phyloP scores from a whole-genome alignment of 805 yeast species.

The Zygosaccharomyces siamensis region DNA sequence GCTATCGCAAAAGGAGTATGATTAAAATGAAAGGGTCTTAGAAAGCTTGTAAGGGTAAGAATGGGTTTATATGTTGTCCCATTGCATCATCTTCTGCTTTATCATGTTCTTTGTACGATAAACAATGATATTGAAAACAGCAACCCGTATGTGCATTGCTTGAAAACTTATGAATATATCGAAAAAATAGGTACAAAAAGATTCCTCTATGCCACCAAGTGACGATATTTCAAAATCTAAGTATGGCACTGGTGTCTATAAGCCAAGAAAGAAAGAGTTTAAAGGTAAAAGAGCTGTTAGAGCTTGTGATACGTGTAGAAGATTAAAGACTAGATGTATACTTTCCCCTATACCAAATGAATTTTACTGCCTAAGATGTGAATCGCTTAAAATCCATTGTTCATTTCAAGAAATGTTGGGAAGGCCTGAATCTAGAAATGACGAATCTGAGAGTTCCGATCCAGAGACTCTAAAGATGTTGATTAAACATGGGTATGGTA shows the following conservation, averaged over 20 bases:
- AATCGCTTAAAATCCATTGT: conserved; percentile 48
- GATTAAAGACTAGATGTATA: conserved; percentile 58
- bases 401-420: conserved; percentile 39
- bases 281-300: conserved; percentile 38
- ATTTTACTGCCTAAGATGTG: conserved; percentile 54
- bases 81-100: too few species aligned
- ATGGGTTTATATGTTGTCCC: too few species aligned
- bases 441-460: conserved; percentile 5
- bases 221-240: conserved; percentile 5
- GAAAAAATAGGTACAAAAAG: not conserved
- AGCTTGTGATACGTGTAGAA: conserved; percentile 54
- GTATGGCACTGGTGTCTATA: conserved; percentile 10
- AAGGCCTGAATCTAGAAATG: not conserved
- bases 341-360: conserved; percentile 42
- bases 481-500: conserved; percentile 17
- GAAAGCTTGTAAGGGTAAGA: too few species aligned
- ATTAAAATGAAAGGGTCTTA: not conserved
- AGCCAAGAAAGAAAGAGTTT: conserved; percentile 10
- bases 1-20: not conserved
- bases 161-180: not conserved
- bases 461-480: conserved; percentile 16
- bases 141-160: too few species aligned
- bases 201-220: conserved; percentile 5
- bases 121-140: too few species aligned
- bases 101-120: too few species aligned